A percentile compares a stretch with the other conserved stretches of the same genome.
Evolutionary conservation across 805 yeast genomes (phyloP).

Genomic region (Wickerhamomyces bovis): DNA sequence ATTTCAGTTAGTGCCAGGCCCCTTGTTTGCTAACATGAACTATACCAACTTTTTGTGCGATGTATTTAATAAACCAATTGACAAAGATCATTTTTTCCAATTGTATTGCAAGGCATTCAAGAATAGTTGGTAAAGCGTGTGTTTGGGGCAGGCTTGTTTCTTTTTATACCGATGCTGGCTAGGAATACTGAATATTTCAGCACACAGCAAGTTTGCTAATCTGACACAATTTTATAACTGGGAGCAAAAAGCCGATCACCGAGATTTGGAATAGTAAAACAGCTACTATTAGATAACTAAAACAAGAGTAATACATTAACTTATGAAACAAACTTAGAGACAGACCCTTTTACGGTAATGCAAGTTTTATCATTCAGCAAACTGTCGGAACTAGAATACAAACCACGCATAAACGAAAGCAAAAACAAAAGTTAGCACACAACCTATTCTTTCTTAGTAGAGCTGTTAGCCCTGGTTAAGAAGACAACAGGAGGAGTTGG

Average conservation of each 20-base stretch:
- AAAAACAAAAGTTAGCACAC: background rate
- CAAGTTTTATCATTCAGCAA: too few species aligned
- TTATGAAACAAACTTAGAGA: too few species aligned
- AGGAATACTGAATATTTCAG: too few species aligned
- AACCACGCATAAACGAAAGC: background rate
- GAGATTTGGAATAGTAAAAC: too few species aligned
- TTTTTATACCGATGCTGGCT: background rate
- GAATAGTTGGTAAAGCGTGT: too few species aligned
- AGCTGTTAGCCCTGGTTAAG: conserved; percentile 5
- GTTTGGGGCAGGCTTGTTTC: background rate
- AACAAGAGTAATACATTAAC: too few species aligned
- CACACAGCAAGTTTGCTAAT: background rate
- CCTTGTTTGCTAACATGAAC: background rate
- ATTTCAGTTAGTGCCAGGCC: background rate
- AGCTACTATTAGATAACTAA: too few species aligned
- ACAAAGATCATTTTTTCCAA: conserved; percentile 14
- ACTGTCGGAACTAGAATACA: background rate
- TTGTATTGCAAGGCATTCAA: too few species aligned
- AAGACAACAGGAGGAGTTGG: conserved; percentile 35
- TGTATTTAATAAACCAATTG: conserved; percentile 18
- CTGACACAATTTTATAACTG: too few species aligned
- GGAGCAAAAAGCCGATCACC: background rate
- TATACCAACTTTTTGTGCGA: conserved; percentile 20
- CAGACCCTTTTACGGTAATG: too few species aligned
- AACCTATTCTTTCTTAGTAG: conserved; percentile 7